Conservation (phyloP, 805 yeast species). For the Candida saitoana region DNA sequence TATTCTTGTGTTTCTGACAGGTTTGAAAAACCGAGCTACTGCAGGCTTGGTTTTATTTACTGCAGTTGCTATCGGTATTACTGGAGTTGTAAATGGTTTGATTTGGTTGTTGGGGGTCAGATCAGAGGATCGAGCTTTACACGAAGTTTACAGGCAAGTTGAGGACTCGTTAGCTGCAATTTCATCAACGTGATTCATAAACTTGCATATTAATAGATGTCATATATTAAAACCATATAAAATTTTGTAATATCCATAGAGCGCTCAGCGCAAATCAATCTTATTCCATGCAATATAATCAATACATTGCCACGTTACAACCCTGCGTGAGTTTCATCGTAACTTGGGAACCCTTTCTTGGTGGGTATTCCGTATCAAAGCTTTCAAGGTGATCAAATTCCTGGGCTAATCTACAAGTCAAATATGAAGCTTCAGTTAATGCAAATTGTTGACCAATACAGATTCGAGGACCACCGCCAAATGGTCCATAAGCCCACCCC, state of each 20-base stretch:
- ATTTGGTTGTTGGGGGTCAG: constrained; percentile 78
- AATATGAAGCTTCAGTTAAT: constrained; percentile 51
- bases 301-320: constrained; percentile 12
- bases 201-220: background rate
- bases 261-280: too few relatives aligned
- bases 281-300: background rate
- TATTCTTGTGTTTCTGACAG: constrained; percentile 1
- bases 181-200: constrained; percentile 2
- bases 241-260: background rate
- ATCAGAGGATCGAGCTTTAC: constrained; percentile 71
- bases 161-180: constrained; percentile 18
- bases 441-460: constrained; percentile 59
- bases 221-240: background rate
- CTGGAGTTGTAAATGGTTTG: constrained; percentile 72
- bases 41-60: constrained; percentile 42
- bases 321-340: constrained; percentile 26
- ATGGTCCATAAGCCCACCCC: constrained; percentile 50
- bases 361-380: constrained; percentile 25
- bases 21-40: background rate
- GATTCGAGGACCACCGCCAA: constrained; percentile 54
- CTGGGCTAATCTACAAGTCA: constrained; percentile 33
- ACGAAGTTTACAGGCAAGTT: constrained; percentile 73
- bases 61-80: constrained; percentile 51
- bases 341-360: constrained; percentile 24
- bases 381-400: constrained; percentile 18